phyloP scores from a whole-genome alignment of 2,329 filamentous ascomycete genomes.

The Dothistroma septosporum region DNA sequence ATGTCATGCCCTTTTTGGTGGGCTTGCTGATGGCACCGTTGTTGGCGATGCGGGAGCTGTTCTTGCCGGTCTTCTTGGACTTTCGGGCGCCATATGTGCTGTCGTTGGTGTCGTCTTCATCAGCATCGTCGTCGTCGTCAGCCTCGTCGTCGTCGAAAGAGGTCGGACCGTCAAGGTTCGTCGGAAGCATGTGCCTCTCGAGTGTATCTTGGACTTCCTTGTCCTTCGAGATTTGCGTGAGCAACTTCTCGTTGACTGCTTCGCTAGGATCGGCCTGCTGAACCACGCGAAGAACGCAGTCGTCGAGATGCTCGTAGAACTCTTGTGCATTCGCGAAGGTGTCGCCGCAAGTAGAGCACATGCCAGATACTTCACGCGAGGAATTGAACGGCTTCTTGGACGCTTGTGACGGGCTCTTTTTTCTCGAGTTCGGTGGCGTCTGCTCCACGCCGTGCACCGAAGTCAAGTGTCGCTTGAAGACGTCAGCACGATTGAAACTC shows the following conservation, averaged over 20 bases:
- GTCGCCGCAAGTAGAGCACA: conserved; percentile 85
- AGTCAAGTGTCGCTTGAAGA: conserved; percentile 91
- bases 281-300: conserved; percentile 62
- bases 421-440: conserved; percentile 84
- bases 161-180: conserved; percentile 44
- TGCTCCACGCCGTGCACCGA: conserved; percentile 90
- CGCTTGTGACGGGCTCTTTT: conserved; percentile 54
- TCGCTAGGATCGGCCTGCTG: conserved; percentile 56
- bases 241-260: conserved; percentile 53
- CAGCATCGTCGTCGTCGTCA: conserved; percentile 59
- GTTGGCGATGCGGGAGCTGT: conserved; percentile 38
- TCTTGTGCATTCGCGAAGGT: conserved; percentile 86
- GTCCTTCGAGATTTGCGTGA: conserved; percentile 58
- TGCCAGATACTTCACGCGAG: conserved; percentile 72
- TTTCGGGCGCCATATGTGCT: conserved; percentile 50
- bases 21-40: conserved; percentile 31
- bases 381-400: conserved; percentile 66
- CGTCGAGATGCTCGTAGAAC: conserved; percentile 91
- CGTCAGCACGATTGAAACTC: conserved; percentile 91
- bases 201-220: conserved; percentile 55
- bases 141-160: conserved; percentile 51
- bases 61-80: conserved; percentile 48
- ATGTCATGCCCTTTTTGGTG: conserved; percentile 69
- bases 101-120: conserved; percentile 51
- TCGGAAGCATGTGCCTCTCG: conserved; percentile 54